A percentile compares a stretch with the other conserved stretches of the same genome.
Conservation (phyloP, 1,139 yeast genomes). For the Sporopachydermia cereana region DNA sequence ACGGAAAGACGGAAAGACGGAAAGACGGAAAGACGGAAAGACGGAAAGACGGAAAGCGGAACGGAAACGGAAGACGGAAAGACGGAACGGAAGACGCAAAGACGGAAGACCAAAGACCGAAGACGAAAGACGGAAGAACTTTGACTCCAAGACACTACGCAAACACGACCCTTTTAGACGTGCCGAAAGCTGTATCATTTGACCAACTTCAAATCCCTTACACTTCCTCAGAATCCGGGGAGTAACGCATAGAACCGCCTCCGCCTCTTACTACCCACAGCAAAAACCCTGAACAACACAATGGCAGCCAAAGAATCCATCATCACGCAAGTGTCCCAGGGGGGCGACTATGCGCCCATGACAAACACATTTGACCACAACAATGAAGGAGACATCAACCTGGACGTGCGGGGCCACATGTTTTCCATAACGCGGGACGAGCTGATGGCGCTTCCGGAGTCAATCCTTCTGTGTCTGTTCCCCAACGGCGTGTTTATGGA, state of each 20-base stretch:
- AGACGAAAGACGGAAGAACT: slow-evolving; percentile 14
- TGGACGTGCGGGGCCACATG: slow-evolving; percentile 50
- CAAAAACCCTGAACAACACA: background rate
- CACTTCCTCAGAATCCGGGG: slow-evolving; percentile 15
- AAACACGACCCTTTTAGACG: slow-evolving; percentile 11
- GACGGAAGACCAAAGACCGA: slow-evolving; percentile 8
- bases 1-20: too few species aligned
- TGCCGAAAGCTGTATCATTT: slow-evolving; percentile 12
- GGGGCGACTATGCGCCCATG: slow-evolving; percentile 1
- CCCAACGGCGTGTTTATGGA: slow-evolving; percentile 87
- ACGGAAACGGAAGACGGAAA: slow-evolving; percentile 15
- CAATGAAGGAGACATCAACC: slow-evolving; percentile 39
- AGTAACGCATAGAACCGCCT: too few species aligned
- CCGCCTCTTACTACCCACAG: background rate
- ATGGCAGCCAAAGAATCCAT: slow-evolving; percentile 3
- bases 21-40: background rate
- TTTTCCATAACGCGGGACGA: slow-evolving; percentile 79
- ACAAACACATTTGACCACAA: slow-evolving; percentile 33
- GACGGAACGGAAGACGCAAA: slow-evolving; percentile 9
- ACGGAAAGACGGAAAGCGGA: background rate
- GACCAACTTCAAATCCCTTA: slow-evolving; percentile 16
- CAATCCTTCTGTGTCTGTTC: slow-evolving; percentile 71
- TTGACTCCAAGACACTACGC: too few species aligned
- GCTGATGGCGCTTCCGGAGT: slow-evolving; percentile 83
- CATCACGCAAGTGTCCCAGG: slow-evolving; percentile 5